Conservation (phyloP, 345 rosid genomes). For the Crucihimalaya himalaica region DNA sequence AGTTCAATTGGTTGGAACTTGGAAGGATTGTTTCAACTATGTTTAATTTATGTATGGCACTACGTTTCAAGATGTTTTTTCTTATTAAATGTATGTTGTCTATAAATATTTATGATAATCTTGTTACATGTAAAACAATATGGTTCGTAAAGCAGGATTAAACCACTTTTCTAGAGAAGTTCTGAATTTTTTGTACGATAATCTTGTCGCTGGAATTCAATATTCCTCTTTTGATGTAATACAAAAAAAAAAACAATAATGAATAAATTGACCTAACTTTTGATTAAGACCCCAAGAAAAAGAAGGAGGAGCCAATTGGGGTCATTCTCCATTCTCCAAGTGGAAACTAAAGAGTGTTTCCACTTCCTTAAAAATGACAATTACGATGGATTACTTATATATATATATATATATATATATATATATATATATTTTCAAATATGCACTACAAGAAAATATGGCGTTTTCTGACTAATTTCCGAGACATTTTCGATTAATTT, state of each 20-base stretch:
- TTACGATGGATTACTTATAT: conserved; percentile 30
- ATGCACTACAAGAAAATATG: too few relatives aligned
- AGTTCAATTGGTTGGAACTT: conserved; percentile 1
- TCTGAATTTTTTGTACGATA: not conserved
- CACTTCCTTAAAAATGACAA: conserved; percentile 33
- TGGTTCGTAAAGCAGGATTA: not conserved
- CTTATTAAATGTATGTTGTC: not conserved
- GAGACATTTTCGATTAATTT: too few relatives aligned
- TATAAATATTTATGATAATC: too few relatives aligned
- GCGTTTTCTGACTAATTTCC: too few relatives aligned
- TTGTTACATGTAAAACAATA: not conserved
- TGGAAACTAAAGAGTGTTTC: conserved; percentile 39
- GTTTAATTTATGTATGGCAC: not conserved
- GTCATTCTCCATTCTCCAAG: conserved; percentile 34
- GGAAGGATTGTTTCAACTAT: conserved; percentile 2
- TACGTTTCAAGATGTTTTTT: not conserved
- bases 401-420: too few relatives aligned
- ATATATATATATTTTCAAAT: not conserved
- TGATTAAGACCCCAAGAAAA: conserved; percentile 14
- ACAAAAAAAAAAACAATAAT: not conserved
- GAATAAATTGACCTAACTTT: conserved; percentile 35
- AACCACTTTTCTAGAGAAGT: not conserved
- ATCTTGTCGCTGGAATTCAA: not conserved
- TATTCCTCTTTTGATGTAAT: conserved; percentile 3
- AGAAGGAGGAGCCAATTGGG: conserved; percentile 7